These are phyloP conservation scores for Geosiphon pyriformis DNA, from an alignment of 192 early-diverging fungal genomes.

Conservation along the genomic window DNA sequence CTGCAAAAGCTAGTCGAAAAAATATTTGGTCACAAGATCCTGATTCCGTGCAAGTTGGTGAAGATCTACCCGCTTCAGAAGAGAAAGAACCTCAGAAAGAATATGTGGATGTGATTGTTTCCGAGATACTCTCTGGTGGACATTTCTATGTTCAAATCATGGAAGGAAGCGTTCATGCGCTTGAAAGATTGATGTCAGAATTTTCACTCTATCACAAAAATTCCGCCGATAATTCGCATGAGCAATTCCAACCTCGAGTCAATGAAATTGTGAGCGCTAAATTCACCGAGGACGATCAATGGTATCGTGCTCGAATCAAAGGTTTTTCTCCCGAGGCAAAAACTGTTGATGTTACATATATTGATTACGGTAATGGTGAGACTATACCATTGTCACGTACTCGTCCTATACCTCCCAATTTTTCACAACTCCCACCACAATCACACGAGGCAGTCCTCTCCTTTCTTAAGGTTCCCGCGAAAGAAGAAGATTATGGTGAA, in stretches of 20 bases:
- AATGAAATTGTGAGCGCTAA: conserved; percentile 74
- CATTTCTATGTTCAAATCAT: conserved; percentile 64
- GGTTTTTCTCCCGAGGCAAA: conserved; percentile 51
- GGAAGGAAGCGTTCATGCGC: conserved; percentile 48
- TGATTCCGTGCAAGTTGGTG: conserved; percentile 42
- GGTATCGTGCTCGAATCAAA: conserved; percentile 78
- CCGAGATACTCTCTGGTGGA: conserved; percentile 54
- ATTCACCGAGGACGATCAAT: conserved; percentile 83
- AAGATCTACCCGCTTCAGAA: conserved; percentile 35
- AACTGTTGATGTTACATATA: conserved; percentile 73
- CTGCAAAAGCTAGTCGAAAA: conserved; percentile 59
- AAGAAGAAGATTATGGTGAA: conserved; percentile 63
- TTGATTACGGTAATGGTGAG: conserved; percentile 96
- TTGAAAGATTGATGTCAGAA: conserved; percentile 83
- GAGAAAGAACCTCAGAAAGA: conserved; percentile 56
- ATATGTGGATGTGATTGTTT: conserved; percentile 70
- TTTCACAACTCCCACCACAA: conserved; percentile 63
- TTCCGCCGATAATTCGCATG: conserved; percentile 20
- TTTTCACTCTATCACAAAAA: conserved; percentile 60
- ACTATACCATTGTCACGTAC: conserved; percentile 61
- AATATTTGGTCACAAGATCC: conserved; percentile 64
- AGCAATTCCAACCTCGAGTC: conserved; percentile 49
- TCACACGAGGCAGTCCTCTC: conserved; percentile 82
- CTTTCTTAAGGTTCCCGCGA: conserved; percentile 62
- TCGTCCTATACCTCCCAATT: conserved; percentile 69